Evolutionary conservation across 768 basidiomycete species (phyloP).

Genomic region (Phanerodontia chrysosporium): DNA sequence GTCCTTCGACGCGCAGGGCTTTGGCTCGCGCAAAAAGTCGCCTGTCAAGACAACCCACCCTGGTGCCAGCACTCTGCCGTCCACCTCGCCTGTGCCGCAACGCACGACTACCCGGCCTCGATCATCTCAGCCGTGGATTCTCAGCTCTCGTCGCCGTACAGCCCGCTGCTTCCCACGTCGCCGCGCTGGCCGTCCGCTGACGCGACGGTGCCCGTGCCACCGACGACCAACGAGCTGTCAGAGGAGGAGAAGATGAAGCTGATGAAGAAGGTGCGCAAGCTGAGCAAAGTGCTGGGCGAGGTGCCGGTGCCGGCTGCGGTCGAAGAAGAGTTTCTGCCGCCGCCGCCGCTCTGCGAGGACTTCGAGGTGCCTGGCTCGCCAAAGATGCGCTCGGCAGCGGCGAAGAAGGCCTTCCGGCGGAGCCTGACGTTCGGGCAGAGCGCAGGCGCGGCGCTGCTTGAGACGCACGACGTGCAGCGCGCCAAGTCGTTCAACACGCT

Average conservation of each 20-base stretch:
- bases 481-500: constrained; percentile 20
- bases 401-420: constrained; percentile 10
- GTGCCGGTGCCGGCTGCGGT: constrained; percentile 18
- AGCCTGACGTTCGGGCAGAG: constrained; percentile 18
- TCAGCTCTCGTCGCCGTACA: constrained; percentile 3
- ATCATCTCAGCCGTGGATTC: constrained; percentile 9
- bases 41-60: background rate
- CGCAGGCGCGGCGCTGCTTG: background rate
- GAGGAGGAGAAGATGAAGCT: constrained; percentile 33
- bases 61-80: background rate
- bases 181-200: background rate
- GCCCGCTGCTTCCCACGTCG: constrained; percentile 1
- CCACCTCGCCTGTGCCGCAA: background rate
- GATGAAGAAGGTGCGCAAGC: constrained; percentile 38
- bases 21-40: constrained; percentile 8
- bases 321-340: constrained; percentile 3
- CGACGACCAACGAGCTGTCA: constrained; percentile 31
- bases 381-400: background rate
- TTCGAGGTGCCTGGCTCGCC: background rate
- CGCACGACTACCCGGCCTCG: background rate
- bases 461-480: constrained; percentile 13
- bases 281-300: constrained; percentile 41
- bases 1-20: constrained; percentile 6
- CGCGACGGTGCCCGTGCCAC: constrained; percentile 16
- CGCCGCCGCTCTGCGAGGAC: background rate